Percentiles rank a stretch among this genome's conserved stretches.
phyloP scores from a whole-genome alignment of 441 rosid genomes.

The Erodium chrysanthum region DNA sequence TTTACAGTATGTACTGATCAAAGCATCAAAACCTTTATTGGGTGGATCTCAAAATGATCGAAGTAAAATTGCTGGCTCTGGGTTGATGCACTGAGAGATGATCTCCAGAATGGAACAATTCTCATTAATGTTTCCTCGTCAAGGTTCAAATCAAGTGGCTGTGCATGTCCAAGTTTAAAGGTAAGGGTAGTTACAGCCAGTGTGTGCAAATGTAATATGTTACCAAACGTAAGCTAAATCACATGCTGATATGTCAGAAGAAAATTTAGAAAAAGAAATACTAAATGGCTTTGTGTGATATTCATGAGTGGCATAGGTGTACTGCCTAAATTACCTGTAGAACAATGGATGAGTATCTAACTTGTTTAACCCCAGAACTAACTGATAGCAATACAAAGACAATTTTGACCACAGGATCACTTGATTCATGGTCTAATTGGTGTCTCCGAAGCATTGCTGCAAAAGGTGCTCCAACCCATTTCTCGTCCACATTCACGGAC shows the following conservation, averaged over 20 bases:
- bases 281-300: constrained; percentile 4
- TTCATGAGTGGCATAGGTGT: constrained; percentile 1
- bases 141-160: constrained; percentile 82
- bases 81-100: constrained; percentile 62
- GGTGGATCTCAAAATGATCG: constrained; percentile 93
- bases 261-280: constrained; percentile 15
- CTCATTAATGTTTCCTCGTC: constrained; percentile 92
- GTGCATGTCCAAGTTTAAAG: constrained; percentile 24
- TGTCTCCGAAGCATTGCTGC: constrained; percentile 85
- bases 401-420: constrained; percentile 47
- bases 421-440: constrained; percentile 39
- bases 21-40: constrained; percentile 60
- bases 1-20: constrained; percentile 5
- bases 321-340: constrained; percentile 54
- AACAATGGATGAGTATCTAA: constrained; percentile 61
- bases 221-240: constrained; percentile 9
- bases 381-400: constrained; percentile 49
- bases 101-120: constrained; percentile 81
- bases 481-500: constrained; percentile 64
- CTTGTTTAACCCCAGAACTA: constrained; percentile 62
- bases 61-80: constrained; percentile 76
- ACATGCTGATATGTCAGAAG: constrained; percentile 5
- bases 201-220: constrained; percentile 8
- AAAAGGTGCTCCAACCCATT: constrained; percentile 84
- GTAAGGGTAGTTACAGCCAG: constrained; percentile 19